Evolutionary conservation across 768 basidiomycete genomes (phyloP).

Genomic region (Mycena galericulata): DNA sequence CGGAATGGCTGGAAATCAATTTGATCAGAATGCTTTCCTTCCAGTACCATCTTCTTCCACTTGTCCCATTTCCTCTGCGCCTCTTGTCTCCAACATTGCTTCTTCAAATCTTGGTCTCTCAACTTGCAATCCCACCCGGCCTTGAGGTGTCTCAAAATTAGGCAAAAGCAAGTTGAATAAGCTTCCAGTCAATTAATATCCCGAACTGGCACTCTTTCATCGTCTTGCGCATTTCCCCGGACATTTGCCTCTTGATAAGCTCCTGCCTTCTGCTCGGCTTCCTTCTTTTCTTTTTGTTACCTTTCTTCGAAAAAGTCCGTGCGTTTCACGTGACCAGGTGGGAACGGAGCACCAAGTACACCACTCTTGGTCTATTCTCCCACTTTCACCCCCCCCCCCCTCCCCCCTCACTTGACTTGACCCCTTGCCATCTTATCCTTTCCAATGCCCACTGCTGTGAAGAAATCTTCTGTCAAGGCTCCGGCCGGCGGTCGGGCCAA

Average conservation of each 20-base stretch:
- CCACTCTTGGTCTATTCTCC: conserved; percentile 30
- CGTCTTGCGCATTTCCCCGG: neutral
- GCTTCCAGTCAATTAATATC: neutral
- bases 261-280: neutral
- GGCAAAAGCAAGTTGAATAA: neutral
- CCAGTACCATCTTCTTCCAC: too few species aligned
- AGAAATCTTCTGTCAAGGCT: conserved; percentile 55
- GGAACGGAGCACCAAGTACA: neutral
- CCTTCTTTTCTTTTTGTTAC: neutral
- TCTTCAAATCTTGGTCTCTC: neutral
- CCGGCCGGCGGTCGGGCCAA: conserved; percentile 40
- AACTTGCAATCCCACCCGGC: neutral
- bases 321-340: conserved; percentile 22
- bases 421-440: neutral
- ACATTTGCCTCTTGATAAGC: neutral
- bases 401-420: neutral
- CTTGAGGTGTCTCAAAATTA: neutral
- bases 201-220: neutral
- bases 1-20: too few species aligned
- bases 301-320: conserved; percentile 12
- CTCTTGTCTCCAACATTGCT: too few species aligned
- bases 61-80: too few species aligned
- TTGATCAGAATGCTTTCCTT: too few species aligned
- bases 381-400: conserved; percentile 37
- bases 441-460: conserved; percentile 38